Percentiles rank a stretch among this genome's conserved stretches.
phyloP scores from a whole-genome alignment of 2,329 filamentous ascomycete species.

The Alternaria sp. region DNA sequence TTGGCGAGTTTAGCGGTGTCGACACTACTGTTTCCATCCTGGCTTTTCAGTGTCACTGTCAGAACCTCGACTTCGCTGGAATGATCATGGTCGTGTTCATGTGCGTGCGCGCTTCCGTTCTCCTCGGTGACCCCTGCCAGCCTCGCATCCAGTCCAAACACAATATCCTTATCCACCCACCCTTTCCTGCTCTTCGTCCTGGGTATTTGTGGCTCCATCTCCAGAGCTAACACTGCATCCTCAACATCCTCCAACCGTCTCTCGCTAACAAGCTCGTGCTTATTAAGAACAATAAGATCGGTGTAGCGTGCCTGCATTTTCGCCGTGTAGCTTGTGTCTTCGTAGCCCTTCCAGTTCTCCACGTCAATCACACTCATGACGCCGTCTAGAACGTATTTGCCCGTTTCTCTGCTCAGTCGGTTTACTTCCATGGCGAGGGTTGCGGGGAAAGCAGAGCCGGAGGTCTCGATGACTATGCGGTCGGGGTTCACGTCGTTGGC shows the following conservation, averaged over 20 bases:
- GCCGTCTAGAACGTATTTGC: slow-evolving; percentile 78
- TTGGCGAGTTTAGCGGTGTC: slow-evolving; percentile 61
- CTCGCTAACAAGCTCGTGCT: slow-evolving; percentile 83
- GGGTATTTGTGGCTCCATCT: slow-evolving; percentile 73
- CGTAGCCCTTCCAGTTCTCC: slow-evolving; percentile 93
- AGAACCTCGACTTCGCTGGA: slow-evolving; percentile 89
- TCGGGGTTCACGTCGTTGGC: slow-evolving; percentile 68
- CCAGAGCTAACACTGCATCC: slow-evolving; percentile 80
- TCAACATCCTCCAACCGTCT: slow-evolving; percentile 76
- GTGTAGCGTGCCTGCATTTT: slow-evolving; percentile 88
- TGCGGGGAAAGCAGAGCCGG: slow-evolving; percentile 79
- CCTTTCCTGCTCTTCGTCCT: slow-evolving; percentile 87
- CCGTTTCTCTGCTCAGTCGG: slow-evolving; percentile 72
- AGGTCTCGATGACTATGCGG: slow-evolving; percentile 92
- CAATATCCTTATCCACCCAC: slow-evolving; percentile 74
- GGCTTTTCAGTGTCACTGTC: slow-evolving; percentile 69
- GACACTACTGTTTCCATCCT: slow-evolving; percentile 61
- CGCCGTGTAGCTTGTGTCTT: slow-evolving; percentile 88
- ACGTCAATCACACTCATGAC: slow-evolving; percentile 91
- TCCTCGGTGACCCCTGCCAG: slow-evolving; percentile 62
- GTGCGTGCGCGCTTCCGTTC: slow-evolving; percentile 48
- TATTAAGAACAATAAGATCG: slow-evolving; percentile 89
- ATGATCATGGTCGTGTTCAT: slow-evolving; percentile 65
- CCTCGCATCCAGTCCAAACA: slow-evolving; percentile 88
- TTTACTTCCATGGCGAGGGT: slow-evolving; percentile 92